These are phyloP conservation scores for Adansonia gregorii DNA, from an alignment of 441 rosid genomes.

Conservation along the genomic window DNA sequence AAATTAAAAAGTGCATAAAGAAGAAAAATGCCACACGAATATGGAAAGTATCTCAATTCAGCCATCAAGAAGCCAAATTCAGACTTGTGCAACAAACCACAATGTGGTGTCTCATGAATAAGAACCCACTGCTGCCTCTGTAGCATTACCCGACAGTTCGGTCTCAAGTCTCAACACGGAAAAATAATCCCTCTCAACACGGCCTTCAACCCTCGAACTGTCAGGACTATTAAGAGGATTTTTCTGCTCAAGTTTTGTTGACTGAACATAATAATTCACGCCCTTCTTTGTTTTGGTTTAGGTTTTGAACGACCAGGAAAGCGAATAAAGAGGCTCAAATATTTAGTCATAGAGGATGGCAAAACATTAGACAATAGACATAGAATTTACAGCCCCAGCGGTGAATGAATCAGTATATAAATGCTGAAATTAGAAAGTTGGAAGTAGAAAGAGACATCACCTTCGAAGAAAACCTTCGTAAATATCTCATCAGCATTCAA, in stretches of 20 bases:
- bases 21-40: background rate
- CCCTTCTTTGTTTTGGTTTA: slow-evolving; percentile 45
- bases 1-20: background rate
- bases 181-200: slow-evolving; percentile 72
- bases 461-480: slow-evolving; percentile 57
- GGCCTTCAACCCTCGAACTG: slow-evolving; percentile 55
- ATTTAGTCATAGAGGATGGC: slow-evolving; percentile 54
- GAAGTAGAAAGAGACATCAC: slow-evolving; percentile 67
- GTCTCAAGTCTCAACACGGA: slow-evolving; percentile 41
- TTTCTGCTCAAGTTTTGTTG: slow-evolving; percentile 71
- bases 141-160: slow-evolving; percentile 73
- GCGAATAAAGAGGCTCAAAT: slow-evolving; percentile 51
- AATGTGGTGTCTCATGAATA: slow-evolving; percentile 20
- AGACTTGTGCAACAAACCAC: slow-evolving; percentile 68
- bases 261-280: slow-evolving; percentile 73
- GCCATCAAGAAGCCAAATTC: slow-evolving; percentile 45
- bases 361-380: slow-evolving; percentile 55
- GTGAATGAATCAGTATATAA: slow-evolving; percentile 60
- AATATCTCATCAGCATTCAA: slow-evolving; percentile 60
- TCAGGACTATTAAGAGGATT: slow-evolving; percentile 52
- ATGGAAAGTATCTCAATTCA: slow-evolving; percentile 39
- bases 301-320: slow-evolving; percentile 61
- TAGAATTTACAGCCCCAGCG: slow-evolving; percentile 65
- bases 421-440: slow-evolving; percentile 59
- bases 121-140: slow-evolving; percentile 88